Evolutionary conservation across 257 asterid genomes (phyloP).

Genomic region (Coffea eugenioides): DNA sequence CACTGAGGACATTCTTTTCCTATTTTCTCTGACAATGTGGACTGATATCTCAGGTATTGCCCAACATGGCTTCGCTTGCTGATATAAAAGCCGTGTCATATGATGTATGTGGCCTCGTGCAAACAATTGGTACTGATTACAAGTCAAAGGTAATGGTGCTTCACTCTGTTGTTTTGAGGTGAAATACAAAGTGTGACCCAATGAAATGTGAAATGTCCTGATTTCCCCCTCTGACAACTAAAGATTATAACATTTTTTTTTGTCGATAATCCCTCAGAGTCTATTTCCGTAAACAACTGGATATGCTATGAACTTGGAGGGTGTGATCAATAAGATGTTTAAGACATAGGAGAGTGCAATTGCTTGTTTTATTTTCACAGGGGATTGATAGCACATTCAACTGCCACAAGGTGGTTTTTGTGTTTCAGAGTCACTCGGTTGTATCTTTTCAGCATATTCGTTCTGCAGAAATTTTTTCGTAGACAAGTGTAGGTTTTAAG

Average conservation of each 20-base stretch:
- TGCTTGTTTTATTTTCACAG: background rate
- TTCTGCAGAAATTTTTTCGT: background rate
- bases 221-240: background rate
- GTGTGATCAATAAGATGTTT: background rate
- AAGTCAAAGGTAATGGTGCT: slow-evolving; percentile 64
- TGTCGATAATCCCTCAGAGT: background rate
- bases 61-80: slow-evolving; percentile 82
- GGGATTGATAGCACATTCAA: background rate
- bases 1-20: slow-evolving; percentile 8
- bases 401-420: background rate
- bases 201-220: background rate
- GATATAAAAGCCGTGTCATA: slow-evolving; percentile 87
- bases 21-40: slow-evolving; percentile 25
- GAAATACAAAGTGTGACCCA: background rate
- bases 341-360: background rate
- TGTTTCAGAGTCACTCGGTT: background rate
- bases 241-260: background rate
- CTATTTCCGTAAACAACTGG: background rate
- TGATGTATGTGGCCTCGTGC: slow-evolving; percentile 78
- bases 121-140: slow-evolving; percentile 60
- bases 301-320: background rate
- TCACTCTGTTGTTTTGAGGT: background rate
- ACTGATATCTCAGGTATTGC: slow-evolving; percentile 62
- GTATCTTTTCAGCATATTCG: background rate
- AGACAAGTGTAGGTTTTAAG: background rate